Conservation (phyloP, 495 filamentous ascomycete species). For the Penicillium lagena region DNA sequence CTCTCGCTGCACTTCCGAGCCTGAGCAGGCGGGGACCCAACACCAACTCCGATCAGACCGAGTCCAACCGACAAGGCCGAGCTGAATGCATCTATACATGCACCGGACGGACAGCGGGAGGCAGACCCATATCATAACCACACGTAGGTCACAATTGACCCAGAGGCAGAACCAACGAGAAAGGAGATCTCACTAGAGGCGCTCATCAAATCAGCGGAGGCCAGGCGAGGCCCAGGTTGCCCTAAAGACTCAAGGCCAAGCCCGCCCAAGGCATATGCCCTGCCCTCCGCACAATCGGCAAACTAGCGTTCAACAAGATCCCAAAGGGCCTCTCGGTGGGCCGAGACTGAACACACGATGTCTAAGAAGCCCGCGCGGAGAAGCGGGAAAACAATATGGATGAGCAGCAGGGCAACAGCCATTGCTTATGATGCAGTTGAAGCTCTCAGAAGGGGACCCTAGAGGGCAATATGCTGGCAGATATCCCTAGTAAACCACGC, state of each 20-base stretch:
- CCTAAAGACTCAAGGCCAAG: neutral
- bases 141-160: neutral
- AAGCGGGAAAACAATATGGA: neutral
- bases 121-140: neutral
- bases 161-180: neutral
- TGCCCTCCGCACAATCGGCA: neutral
- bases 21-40: neutral
- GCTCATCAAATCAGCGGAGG: neutral
- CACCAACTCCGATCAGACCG: neutral
- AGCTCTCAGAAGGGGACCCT: too few species aligned
- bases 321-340: neutral
- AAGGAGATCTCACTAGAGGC: neutral
- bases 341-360: neutral
- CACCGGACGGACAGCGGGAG: neutral
- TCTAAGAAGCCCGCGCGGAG: neutral
- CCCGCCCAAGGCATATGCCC: neutral
- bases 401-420: neutral
- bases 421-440: too few species aligned
- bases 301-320: neutral
- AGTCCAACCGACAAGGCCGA: neutral
- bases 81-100: neutral
- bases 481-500: too few species aligned
- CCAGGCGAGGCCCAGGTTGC: neutral
- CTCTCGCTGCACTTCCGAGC: slow-evolving; percentile 1
- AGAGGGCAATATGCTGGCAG: too few species aligned